Base-by-base conservation (phyloP, 345 rosid genomes). In the Boechera retrofracta region DNA sequence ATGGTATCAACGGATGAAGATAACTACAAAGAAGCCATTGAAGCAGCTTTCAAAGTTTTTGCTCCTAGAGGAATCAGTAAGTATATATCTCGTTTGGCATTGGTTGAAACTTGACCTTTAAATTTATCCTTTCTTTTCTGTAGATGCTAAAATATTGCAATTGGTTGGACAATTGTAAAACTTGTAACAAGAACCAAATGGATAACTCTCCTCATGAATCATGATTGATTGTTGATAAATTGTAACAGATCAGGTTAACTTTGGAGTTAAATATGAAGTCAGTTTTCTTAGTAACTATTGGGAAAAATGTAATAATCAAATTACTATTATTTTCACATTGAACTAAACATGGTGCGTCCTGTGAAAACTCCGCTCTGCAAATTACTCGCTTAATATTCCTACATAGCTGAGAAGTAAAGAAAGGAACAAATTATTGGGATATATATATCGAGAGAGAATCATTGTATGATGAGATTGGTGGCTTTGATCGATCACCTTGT, bases 31-130 rank as follows among this genome's bases (percentile, higher is more conserved):
- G 98, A 92, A 90, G 98, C 99, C 55, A 79, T 79, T 15, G 94
- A 88, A 55, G 88, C 96, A 59, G 83, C 97, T 72, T 90, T 92
- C 72, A 90, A 95, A 84, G 92, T 95, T 66, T 92, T 85, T 86
- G 87, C 92, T 73, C 86, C 96, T 77, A 84, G 63, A 75, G 99
- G 98, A 86, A 86, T 92, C 55, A 87, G 99, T 95, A 80, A 90
- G 95, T 85, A 73, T 53, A 57, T 56, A 45, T 71, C 39, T 64
- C 35, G 29, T 51, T 53, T 48, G 62, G 39, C 73, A 54, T 60
- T 36, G 53, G 16, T 64, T 71, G 71, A 48, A 54, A 66, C 18
- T 59, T 5, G 53, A 26, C 64, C 35, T 62, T 41, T 29, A 15
- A 60, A 54, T 12, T 56, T 76, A 60, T 44, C 29, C 1, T 41